Evolutionary conservation across 208 protist species (phyloP).

Genomic region (Trypanosoma mega): DNA sequence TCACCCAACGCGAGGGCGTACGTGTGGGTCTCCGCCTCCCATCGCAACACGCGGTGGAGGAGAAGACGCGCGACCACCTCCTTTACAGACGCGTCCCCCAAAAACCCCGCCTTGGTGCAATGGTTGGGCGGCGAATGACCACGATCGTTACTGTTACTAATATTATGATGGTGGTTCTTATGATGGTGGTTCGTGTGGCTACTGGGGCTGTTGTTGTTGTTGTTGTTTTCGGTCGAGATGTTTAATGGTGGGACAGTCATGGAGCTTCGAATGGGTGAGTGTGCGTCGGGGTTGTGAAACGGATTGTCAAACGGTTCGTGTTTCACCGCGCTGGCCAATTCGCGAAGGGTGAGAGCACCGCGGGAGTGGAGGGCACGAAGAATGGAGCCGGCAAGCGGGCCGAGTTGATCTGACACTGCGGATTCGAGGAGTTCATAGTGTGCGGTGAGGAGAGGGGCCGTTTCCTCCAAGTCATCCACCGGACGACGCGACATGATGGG

Average conservation of each 20-base stretch:
- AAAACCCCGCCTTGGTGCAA: no score
- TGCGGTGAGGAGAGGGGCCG: conserved; percentile 6
- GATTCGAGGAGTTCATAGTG: conserved; percentile 50
- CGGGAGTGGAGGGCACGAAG: conserved; percentile 29
- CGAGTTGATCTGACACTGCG: conserved; percentile 39
- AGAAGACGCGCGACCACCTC: conserved; percentile 71
- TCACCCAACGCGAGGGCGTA: conserved; percentile 57
- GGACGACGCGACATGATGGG: conserved; percentile 13
- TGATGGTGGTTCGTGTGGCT: no score
- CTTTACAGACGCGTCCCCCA: conserved; percentile 60
- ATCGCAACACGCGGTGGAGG: conserved; percentile 61
- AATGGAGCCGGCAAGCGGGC: conserved; percentile 41
- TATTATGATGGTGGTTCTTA: no score
- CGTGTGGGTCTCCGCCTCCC: conserved; percentile 27
- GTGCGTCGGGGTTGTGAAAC: conserved; percentile 1
- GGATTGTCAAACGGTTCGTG: conserved; percentile 28
- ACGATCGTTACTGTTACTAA: no score
- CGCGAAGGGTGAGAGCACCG: conserved; percentile 32
- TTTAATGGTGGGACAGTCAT: conserved; percentile 16
- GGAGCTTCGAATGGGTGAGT: conserved; percentile 10
- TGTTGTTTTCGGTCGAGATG: no score
- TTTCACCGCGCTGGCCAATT: conserved; percentile 27
- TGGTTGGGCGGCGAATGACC: no score
- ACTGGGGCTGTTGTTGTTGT: no score
- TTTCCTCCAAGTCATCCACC: conserved; percentile 3